Conservation (phyloP, 2,329 filamentous ascomycete genomes). For the Sporothrix curviconia region DNA sequence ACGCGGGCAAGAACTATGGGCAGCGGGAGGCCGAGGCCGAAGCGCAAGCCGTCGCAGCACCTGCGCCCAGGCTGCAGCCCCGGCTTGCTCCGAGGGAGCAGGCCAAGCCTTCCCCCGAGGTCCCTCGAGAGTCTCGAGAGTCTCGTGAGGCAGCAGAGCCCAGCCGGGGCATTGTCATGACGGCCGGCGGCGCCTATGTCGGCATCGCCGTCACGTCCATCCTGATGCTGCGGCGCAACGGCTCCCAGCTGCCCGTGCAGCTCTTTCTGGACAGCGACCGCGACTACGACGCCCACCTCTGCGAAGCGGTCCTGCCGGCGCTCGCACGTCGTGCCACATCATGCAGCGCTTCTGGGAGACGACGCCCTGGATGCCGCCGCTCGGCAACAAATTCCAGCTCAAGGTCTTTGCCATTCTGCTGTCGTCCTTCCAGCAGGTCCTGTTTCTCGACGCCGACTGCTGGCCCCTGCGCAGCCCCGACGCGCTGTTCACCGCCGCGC, state of each 20-base stretch:
- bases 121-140: too few relatives aligned
- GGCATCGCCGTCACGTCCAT: constrained; percentile 44
- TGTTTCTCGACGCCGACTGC: constrained; percentile 53
- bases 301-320: constrained; percentile 25
- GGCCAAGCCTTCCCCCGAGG: too few relatives aligned
- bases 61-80: not conserved
- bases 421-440: constrained; percentile 51
- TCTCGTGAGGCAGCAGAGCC: not conserved
- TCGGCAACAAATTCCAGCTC: constrained; percentile 44
- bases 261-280: constrained; percentile 29
- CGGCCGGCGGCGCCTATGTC: constrained; percentile 40
- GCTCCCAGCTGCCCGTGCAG: constrained; percentile 42
- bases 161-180: constrained; percentile 44
- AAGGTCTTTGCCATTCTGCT: constrained; percentile 52
- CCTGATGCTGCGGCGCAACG: constrained; percentile 44
- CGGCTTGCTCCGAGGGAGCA: not conserved
- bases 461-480: constrained; percentile 38
- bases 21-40: not conserved
- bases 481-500: constrained; percentile 42
- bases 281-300: constrained; percentile 28
- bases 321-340: constrained; percentile 29
- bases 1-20: not conserved
- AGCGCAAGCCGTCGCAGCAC: not conserved
- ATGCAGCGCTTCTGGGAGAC: constrained; percentile 25
- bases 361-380: constrained; percentile 17